Evolutionary conservation across 1,139 yeast genomes (phyloP).

Genomic region (Saccharomyces hybrid): DNA sequence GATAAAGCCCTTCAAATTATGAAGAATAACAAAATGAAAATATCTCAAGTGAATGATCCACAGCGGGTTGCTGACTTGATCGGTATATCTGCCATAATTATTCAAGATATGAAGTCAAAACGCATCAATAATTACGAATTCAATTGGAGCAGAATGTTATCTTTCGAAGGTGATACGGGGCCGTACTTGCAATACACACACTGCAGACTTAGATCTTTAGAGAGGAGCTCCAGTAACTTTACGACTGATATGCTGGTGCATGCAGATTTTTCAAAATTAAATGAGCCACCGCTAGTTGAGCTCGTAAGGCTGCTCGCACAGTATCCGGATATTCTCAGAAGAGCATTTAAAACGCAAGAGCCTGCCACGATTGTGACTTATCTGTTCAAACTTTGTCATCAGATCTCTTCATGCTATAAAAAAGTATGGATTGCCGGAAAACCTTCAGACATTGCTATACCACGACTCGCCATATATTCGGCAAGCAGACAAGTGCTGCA

Average conservation of each 20-base stretch:
- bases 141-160: slow-evolving; percentile 97
- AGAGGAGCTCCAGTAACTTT: slow-evolving; percentile 63
- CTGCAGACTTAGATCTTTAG: slow-evolving; percentile 90
- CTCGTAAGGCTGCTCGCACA: slow-evolving; percentile 76
- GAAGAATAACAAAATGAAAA: slow-evolving; percentile 86
- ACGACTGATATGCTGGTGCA: slow-evolving; percentile 36
- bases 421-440: slow-evolving; percentile 97
- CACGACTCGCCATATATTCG: slow-evolving; percentile 87
- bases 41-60: slow-evolving; percentile 89
- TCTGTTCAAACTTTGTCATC: slow-evolving; percentile 84
- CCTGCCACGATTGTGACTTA: slow-evolving; percentile 96
- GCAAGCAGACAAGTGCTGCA: slow-evolving; percentile 84
- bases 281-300: slow-evolving; percentile 66
- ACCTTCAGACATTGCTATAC: slow-evolving; percentile 75
- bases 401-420: slow-evolving; percentile 94
- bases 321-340: slow-evolving; percentile 84
- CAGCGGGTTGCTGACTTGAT: slow-evolving; percentile 91
- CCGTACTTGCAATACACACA: slow-evolving; percentile 98
- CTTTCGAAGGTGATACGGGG: slow-evolving; percentile 99
- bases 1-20: slow-evolving; percentile 95
- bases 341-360: slow-evolving; percentile 77
- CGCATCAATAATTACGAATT: slow-evolving; percentile 93
- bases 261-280: slow-evolving; percentile 67
- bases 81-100: slow-evolving; percentile 97
- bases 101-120: slow-evolving; percentile 98